Base-by-base conservation (phyloP, 345 rosid species). In the Linum trigynum region DNA sequence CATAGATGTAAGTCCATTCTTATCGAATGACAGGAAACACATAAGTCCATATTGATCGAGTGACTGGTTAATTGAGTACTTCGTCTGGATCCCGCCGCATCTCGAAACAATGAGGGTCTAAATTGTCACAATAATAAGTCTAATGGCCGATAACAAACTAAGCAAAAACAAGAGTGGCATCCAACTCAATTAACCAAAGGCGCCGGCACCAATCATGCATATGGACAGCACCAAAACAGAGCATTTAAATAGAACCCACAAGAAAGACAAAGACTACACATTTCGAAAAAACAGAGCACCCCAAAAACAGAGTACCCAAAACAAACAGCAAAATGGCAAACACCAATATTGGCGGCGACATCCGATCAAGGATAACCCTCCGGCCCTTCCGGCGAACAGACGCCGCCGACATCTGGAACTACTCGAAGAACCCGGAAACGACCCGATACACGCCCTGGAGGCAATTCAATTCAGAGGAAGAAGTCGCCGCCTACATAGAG, bases 351-450 rank as follows among this genome's bases (percentile, higher is more conserved):
- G 3, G n/a, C 5, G 23, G 16, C 58, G 3, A 15, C 9, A 9
- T 10, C 53, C 53, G 50, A 10, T 61, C 23, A 61, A 39, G 23
- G 23, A 17, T 80, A 39, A 67, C 73, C 23, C 74, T 80, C 65
- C 74, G 85, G 0, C 81, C 79, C 1, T 81, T 79, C 73, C 61
- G 62, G 39, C 62, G 62, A 1, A 57, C 72, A 8, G 89, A 84
- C 59, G 82, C 63, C 16, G 83, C 69, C 14, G 85, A 78, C 60
- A 64, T 77, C 65, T 41, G 79, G 55, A 64, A 36, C 15, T 79
- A 77, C 73, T 78, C 82, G 0, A 61, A 80, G 0, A 82, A 84
- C 72, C 77, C 77, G 4, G 69, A 74, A 40, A 81, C 77, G 35
- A 77, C 69, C 17, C 66, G 71, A 3, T 10, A 66, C 66, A 75